Conservation (phyloP, 257 asterid genomes). For the Ophiorrhiza pumila region DNA sequence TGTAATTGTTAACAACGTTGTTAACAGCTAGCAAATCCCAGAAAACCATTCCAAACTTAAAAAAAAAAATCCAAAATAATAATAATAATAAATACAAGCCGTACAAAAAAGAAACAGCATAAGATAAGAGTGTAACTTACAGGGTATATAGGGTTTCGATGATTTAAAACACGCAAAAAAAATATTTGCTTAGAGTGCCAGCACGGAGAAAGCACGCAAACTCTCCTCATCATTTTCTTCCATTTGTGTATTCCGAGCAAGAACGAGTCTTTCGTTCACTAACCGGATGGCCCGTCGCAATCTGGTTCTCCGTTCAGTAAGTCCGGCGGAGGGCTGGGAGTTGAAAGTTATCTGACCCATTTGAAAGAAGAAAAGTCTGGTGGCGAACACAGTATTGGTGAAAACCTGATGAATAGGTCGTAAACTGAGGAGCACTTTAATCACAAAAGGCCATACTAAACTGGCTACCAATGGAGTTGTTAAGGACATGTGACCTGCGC, state of each 20-base stretch:
- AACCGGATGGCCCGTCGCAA: slow-evolving; percentile 14
- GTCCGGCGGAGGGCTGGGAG: not conserved
- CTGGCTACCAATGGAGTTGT: slow-evolving; percentile 32
- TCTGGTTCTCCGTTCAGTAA: not conserved
- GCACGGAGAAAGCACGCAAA: slow-evolving; percentile 16
- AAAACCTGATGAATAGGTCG: slow-evolving; percentile 39
- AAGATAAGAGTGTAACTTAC: too few species aligned
- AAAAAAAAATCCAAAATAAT: too few species aligned
- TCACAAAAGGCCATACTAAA: slow-evolving; percentile 48
- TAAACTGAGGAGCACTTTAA: slow-evolving; percentile 42
- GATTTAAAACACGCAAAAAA: too few species aligned
- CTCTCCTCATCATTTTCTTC: slow-evolving; percentile 11
- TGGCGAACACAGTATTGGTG: slow-evolving; percentile 18
- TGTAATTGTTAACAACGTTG: too few species aligned
- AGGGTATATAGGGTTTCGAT: too few species aligned
- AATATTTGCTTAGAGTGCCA: slow-evolving; percentile 1
- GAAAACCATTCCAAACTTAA: too few species aligned
- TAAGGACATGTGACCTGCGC: slow-evolving; percentile 13
- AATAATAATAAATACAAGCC: too few species aligned
- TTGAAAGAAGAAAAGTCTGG: slow-evolving; percentile 54
- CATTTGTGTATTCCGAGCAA: slow-evolving; percentile 13
- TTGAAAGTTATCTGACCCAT: slow-evolving; percentile 41
- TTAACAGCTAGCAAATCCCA: too few species aligned
- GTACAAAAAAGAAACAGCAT: too few species aligned
- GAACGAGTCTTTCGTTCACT: slow-evolving; percentile 7